Conservation (phyloP, 2,329 filamentous ascomycete species). For the Aspergillus pseudoglaucus region DNA sequence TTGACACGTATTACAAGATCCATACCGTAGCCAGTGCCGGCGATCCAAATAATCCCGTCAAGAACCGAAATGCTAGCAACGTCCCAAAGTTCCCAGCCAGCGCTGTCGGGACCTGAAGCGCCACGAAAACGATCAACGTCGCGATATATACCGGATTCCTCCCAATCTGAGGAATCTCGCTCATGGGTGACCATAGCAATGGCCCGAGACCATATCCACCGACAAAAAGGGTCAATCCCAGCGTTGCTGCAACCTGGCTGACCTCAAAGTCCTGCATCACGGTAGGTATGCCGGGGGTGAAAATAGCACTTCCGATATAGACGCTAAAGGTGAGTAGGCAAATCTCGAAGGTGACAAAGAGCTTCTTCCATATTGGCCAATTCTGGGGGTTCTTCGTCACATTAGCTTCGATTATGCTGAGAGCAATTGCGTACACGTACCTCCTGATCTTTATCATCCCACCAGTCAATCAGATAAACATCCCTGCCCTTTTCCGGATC, state of each 20-base stretch:
- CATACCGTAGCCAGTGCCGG: conserved; percentile 34
- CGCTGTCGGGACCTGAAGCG: conserved; percentile 43
- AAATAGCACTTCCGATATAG: conserved; percentile 47
- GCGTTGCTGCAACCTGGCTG: conserved; percentile 37
- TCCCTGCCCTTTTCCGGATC: conserved; percentile 50
- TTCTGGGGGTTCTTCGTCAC: conserved; percentile 38
- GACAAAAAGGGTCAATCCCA: conserved; percentile 46
- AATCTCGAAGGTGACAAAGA: conserved; percentile 42
- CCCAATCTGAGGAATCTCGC: conserved; percentile 45
- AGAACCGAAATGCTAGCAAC: conserved; percentile 45
- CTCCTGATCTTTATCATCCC: conserved; percentile 39
- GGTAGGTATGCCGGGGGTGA: conserved; percentile 37
- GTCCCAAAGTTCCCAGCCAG: conserved; percentile 45
- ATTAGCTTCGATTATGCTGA: background rate
- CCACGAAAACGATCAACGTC: conserved; percentile 43
- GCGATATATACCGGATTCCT: conserved; percentile 43
- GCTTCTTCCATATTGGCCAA: conserved; percentile 38
- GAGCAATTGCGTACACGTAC: conserved; percentile 12
- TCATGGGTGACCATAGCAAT: conserved; percentile 37
- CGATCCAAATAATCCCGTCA: conserved; percentile 45
- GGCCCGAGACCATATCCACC: conserved; percentile 45
- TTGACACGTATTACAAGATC: background rate
- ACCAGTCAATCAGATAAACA: conserved; percentile 47
- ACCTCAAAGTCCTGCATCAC: conserved; percentile 40
- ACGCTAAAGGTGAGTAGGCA: conserved; percentile 45